Evolutionary conservation across 1,284 basidiomycete species (phyloP), one percentile per base, ranked within the genome.

Genomic region (Moesziomyces aphidis): DNA sequence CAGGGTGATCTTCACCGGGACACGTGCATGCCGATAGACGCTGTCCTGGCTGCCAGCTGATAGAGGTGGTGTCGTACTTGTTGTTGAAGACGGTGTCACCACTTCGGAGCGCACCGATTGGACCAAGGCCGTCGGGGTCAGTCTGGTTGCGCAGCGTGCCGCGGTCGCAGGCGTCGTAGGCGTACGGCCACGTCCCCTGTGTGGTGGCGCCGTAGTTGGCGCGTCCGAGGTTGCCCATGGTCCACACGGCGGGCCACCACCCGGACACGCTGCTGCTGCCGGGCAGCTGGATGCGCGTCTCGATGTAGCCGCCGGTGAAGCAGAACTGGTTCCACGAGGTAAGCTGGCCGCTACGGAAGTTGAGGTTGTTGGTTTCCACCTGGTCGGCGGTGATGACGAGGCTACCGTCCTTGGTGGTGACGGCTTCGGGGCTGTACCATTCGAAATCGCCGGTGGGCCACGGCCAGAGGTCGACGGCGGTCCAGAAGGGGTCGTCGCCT

Each of bases 291-390:
- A 95, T 90, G 5, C 76, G 63, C 4, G 58, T 89, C 83, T 95
- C 93, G 60, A 97, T 88, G 82, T 94, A 94, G 1, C 94, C 95
- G 0, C 93, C 93, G 4, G 91, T 96, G 85, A 96, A 97, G 86
- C 95, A 97, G 68, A 97, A 92, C 85, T 97, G 94, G 85, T 94
- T 94, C 93, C 93, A 88, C 0, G 85, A 84, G 58, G 86, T 86
- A 13, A 88, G 73, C 85, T 87, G 87, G 24, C 87, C 88, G 39
- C 94, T 11, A 88, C 88, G 79, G 73, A 83, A 83, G 77, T 92
- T 86, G 68, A 97, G 87, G 57, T 89, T 89, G 85, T 97, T 91
- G 34, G 78, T 77, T 7, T 60, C 51, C 23, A 74, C 66, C 69
- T 83, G 62, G 34, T 67, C 71, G 11, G 82, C 66, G 0, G 91